These are phyloP conservation scores for Flaveria bidentis DNA, from an alignment of 129 eudicot genomes.

Conservation along the genomic window DNA sequence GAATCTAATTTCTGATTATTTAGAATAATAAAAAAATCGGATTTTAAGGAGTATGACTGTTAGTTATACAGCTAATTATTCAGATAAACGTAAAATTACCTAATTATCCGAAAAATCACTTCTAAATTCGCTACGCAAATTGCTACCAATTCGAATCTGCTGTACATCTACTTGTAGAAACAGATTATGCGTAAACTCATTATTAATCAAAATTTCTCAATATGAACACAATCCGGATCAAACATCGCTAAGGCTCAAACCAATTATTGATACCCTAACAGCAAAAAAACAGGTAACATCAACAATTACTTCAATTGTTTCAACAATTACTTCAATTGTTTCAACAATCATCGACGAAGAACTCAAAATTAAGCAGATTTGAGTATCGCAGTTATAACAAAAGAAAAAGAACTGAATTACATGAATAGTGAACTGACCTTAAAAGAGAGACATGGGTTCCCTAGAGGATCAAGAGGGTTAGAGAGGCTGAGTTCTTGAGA, in stretches of 20 bases:
- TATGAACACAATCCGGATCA: not conserved
- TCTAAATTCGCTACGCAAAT: not conserved
- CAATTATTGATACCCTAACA: not conserved
- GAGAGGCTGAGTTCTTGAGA: constrained; percentile 50
- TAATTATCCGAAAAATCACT: not conserved
- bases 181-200: not conserved
- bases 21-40: not conserved
- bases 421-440: constrained; percentile 36
- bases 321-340: not conserved
- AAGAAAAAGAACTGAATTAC: no score
- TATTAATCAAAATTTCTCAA: not conserved
- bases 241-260: constrained; percentile 5
- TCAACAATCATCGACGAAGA: not conserved
- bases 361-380: no score
- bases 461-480: constrained; percentile 55
- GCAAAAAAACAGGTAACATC: not conserved
- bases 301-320: not conserved
- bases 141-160: not conserved
- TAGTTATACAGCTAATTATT: not conserved
- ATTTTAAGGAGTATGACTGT: not conserved
- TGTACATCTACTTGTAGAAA: not conserved
- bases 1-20: not conserved
- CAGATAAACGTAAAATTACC: not conserved
- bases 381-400: no score
- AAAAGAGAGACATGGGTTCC: constrained; percentile 50